These are phyloP conservation scores for Aspergillus sp. DNA, from an alignment of 2,329 filamentous ascomycete genomes.

Conservation along the genomic window DNA sequence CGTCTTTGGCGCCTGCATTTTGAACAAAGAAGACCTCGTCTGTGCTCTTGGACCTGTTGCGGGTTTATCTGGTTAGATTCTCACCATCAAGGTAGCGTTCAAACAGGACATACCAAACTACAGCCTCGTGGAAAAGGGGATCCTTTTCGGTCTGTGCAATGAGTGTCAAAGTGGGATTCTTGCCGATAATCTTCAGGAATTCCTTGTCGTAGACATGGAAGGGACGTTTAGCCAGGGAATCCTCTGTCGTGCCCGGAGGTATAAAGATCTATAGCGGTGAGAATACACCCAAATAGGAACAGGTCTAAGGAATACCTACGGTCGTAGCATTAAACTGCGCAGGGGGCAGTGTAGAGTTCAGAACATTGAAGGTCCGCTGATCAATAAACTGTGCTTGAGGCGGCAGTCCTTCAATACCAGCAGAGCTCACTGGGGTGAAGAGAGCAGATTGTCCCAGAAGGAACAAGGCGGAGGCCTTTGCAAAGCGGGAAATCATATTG, in stretches of 20 bases:
- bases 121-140: neutral
- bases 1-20: neutral
- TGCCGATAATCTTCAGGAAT: neutral
- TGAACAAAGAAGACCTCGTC: neutral
- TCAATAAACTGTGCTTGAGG: neutral
- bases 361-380: neutral
- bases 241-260: neutral
- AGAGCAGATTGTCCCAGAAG: too few relatives aligned
- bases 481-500: too few relatives aligned
- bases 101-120: neutral
- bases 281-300: too few relatives aligned
- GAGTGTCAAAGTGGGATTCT: neutral
- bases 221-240: neutral
- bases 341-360: neutral
- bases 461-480: too few relatives aligned
- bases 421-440: constrained; percentile 19
- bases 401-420: constrained; percentile 29
- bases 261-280: neutral
- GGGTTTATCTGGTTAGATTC: too few relatives aligned
- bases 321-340: neutral
- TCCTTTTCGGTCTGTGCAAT: neutral
- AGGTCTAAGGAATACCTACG: neutral
- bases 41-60: neutral
- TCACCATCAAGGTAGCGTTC: too few relatives aligned
- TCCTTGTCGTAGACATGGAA: neutral